These are phyloP conservation scores for Magnaporthiopsis poae DNA, from an alignment of 2,329 filamentous ascomycete genomes.

Conservation along the genomic window DNA sequence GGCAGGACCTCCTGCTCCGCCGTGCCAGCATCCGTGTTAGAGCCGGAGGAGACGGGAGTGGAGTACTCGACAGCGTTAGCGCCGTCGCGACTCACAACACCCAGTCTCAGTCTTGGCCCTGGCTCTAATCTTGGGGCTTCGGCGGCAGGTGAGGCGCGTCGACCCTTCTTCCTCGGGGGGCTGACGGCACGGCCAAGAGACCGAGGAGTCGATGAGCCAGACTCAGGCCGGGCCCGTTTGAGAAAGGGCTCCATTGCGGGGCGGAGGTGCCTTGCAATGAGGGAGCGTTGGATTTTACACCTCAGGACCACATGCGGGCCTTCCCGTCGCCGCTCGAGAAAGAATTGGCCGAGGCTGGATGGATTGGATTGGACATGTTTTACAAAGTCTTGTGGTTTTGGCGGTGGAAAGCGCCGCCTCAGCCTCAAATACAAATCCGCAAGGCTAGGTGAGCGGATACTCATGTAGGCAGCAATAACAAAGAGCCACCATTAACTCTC, in stretches of 20 bases:
- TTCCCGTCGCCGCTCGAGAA: neutral
- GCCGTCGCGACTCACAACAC: neutral
- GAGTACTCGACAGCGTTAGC: neutral
- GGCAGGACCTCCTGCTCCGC: neutral
- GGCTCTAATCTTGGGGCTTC: neutral
- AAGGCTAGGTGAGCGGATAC: neutral
- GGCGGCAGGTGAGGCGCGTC: neutral
- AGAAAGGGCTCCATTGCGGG: neutral
- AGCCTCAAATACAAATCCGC: neutral
- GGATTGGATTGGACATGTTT: neutral
- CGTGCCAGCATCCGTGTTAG: neutral
- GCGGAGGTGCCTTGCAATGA: neutral
- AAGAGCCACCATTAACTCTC: neutral
- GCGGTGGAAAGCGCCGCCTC: no score
- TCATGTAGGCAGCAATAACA: neutral
- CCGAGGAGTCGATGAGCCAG: neutral
- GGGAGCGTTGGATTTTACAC: neutral
- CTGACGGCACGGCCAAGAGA: slow-evolving; percentile 3
- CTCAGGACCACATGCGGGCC: neutral
- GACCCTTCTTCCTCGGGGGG: slow-evolving; percentile 2
- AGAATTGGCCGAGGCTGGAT: neutral
- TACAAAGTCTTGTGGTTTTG: neutral
- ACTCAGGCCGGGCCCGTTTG: neutral
- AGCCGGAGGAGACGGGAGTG: neutral
- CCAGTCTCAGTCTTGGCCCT: no score